Conservation (phyloP, 2,329 filamentous ascomycete genomes). For the Cladophialophora immunda region DNA sequence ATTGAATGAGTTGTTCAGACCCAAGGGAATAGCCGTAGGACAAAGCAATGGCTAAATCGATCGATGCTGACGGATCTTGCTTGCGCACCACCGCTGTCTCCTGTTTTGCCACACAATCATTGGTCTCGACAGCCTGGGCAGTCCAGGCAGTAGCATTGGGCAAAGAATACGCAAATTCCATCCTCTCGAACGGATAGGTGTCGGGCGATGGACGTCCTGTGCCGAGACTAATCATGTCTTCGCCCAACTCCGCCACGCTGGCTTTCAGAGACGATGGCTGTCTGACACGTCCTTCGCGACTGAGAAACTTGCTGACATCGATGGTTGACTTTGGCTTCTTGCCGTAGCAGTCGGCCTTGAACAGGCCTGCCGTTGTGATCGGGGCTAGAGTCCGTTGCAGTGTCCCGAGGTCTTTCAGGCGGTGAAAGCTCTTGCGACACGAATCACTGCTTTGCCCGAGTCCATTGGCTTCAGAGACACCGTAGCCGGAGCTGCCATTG, state of each 20-base stretch:
- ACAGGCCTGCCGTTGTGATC: neutral
- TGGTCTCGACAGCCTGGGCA: neutral
- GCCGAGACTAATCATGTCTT: slow-evolving; percentile 11
- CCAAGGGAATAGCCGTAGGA: slow-evolving; percentile 17
- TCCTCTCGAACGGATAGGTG: neutral
- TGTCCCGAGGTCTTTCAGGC: neutral
- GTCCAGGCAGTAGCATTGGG: neutral
- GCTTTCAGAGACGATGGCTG: slow-evolving; percentile 16
- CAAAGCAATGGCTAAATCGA: slow-evolving; percentile 9
- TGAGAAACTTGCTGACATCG: slow-evolving; percentile 12
- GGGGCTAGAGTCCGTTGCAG: neutral
- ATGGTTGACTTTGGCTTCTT: neutral
- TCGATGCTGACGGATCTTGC: slow-evolving; percentile 9
- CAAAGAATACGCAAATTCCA: neutral
- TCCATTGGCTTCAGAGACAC: neutral
- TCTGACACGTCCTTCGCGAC: slow-evolving; percentile 9
- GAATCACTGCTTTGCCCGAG: neutral
- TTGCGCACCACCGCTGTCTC: neutral
- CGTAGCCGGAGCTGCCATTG: neutral
- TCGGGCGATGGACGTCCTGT: slow-evolving; percentile 8
- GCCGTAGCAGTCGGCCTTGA: neutral
- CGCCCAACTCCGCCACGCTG: slow-evolving; percentile 6
- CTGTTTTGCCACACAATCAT: neutral
- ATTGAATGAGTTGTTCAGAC: slow-evolving; percentile 17
- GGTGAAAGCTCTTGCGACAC: neutral